A percentile compares a stretch with the other conserved stretches of the same genome.
These are phyloP conservation scores for Boletus calvinii DNA, from an alignment of 1,284 basidiomycete genomes.

Conservation along the genomic window DNA sequence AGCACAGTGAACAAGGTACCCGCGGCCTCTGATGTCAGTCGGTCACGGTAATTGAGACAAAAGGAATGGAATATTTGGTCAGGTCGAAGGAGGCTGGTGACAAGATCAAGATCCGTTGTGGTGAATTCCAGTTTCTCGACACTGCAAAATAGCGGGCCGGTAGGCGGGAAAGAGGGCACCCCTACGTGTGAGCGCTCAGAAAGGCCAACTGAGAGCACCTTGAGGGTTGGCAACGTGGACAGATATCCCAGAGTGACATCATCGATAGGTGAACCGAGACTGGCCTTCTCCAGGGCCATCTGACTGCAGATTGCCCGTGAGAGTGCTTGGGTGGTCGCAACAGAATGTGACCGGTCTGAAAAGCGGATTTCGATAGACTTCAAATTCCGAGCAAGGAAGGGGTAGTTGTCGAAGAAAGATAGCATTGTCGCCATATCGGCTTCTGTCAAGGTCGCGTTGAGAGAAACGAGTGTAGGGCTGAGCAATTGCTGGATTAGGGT, in stretches of 20 bases:
- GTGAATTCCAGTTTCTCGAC: constrained; percentile 7
- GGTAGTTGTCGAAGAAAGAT: constrained; percentile 16
- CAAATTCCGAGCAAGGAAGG: constrained; percentile 6
- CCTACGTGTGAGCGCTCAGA: neutral
- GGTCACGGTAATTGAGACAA: neutral
- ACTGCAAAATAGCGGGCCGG: neutral
- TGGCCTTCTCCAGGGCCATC: neutral
- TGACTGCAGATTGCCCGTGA: constrained; percentile 13
- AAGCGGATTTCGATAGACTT: constrained; percentile 11
- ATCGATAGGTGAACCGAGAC: constrained; percentile 1
- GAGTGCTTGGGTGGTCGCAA: neutral
- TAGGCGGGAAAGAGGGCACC: neutral
- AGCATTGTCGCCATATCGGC: constrained; percentile 8
- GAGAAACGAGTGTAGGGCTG: constrained; percentile 11
- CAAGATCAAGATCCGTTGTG: constrained; percentile 14
- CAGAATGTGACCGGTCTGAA: neutral
- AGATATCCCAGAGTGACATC: constrained; percentile 7
- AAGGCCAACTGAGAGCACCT: constrained; percentile 3
- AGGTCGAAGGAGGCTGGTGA: constrained; percentile 11
- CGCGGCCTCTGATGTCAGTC: neutral
- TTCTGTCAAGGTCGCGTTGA: constrained; percentile 8
- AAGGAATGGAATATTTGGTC: constrained; percentile 12
- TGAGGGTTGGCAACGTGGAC: constrained; percentile 13
- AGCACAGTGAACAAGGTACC: constrained; percentile 9
- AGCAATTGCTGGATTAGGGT: constrained; percentile 19